Evolutionary conservation across 352 stramenopile genomes (phyloP).

Genomic region (Elongisporangium prolatum): DNA sequence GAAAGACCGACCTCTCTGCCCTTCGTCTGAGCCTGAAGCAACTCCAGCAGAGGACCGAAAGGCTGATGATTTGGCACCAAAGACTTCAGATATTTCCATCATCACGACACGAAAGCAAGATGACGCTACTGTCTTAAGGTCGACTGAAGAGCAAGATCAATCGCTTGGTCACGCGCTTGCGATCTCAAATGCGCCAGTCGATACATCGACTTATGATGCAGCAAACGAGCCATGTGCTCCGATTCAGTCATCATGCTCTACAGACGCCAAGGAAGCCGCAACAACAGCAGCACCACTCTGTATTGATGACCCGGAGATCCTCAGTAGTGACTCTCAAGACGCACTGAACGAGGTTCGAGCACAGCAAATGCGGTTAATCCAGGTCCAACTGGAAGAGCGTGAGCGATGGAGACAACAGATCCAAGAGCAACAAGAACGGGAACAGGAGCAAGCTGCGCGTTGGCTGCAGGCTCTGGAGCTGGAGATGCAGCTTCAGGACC

Average conservation of each 20-base stretch:
- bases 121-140: background rate
- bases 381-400: slow-evolving; percentile 8
- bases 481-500: slow-evolving; percentile 6
- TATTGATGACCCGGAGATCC: slow-evolving; percentile 12
- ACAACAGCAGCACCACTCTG: slow-evolving; percentile 16
- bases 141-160: background rate
- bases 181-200: background rate
- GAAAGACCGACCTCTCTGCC: background rate
- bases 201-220: background rate
- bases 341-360: slow-evolving; percentile 1
- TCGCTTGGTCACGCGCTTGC: background rate
- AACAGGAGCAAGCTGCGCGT: slow-evolving; percentile 17
- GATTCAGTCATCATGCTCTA: background rate
- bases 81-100: slow-evolving; percentile 9
- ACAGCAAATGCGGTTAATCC: background rate
- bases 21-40: background rate
- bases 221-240: background rate
- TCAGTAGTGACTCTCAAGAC: slow-evolving; percentile 1
- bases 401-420: slow-evolving; percentile 8
- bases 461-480: slow-evolving; percentile 10
- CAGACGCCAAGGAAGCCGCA: slow-evolving; percentile 6
- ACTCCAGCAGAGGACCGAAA: background rate
- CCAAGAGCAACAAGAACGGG: slow-evolving; percentile 18
- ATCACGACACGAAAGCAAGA: background rate
- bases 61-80: background rate